A percentile compares a stretch with the other conserved stretches of the same genome.
Evolutionary conservation across 257 asterid genomes (phyloP).

Genomic region (Solanum medicagineum): DNA sequence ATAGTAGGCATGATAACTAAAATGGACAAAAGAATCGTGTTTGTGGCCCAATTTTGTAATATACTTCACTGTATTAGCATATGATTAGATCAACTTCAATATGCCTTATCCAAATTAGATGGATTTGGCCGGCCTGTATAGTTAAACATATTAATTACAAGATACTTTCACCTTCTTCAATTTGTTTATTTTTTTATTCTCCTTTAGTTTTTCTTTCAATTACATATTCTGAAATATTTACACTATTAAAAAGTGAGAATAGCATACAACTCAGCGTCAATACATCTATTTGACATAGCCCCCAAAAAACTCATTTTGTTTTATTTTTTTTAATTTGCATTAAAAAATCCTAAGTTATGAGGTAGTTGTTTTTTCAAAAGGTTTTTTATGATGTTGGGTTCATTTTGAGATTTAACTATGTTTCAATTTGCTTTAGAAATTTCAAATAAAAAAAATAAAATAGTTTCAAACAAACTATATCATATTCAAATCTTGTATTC

Average conservation of each 20-base stretch:
- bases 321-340: too few relatives aligned
- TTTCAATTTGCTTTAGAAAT: neutral
- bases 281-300: too few relatives aligned
- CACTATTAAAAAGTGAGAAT: too few relatives aligned
- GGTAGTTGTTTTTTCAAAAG: too few relatives aligned
- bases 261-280: too few relatives aligned
- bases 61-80: neutral
- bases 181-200: neutral
- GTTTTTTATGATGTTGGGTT: neutral
- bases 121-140: neutral
- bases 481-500: too few relatives aligned
- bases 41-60: neutral
- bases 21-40: neutral
- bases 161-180: neutral
- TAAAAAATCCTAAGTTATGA: too few relatives aligned
- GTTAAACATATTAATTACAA: neutral
- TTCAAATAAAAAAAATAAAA: neutral
- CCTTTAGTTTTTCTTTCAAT: neutral
- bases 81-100: neutral
- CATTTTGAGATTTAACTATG: neutral
- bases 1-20: neutral
- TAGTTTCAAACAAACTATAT: fast-evolving
- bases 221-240: neutral
- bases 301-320: too few relatives aligned
- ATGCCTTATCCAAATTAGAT: neutral